phyloP scores from a whole-genome alignment of 768 basidiomycete species.

The Chalciporus piperatus region DNA sequence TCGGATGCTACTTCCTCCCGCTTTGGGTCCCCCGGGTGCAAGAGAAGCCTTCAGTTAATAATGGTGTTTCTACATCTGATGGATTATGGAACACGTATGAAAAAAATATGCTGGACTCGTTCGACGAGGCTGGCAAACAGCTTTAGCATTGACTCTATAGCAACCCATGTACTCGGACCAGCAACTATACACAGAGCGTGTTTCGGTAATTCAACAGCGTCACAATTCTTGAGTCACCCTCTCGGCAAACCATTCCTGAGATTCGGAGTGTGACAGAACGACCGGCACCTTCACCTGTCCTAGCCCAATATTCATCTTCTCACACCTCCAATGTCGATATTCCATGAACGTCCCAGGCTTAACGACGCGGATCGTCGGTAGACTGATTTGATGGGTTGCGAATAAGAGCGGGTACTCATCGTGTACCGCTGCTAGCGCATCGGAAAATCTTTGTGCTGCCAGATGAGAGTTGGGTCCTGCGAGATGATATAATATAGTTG shows the following conservation, averaged over 20 bases:
- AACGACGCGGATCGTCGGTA: constrained; percentile 12
- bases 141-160: too few species aligned
- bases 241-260: constrained; percentile 7
- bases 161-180: too few species aligned
- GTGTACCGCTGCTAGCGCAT: constrained; percentile 3
- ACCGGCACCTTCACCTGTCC: constrained; percentile 17
- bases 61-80: too few species aligned
- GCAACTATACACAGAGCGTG: too few species aligned
- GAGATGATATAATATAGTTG: too few species aligned
- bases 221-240: constrained; percentile 9
- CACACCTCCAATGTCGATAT: constrained; percentile 7
- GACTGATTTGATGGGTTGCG: neutral
- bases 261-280: constrained; percentile 2
- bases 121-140: too few species aligned
- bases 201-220: neutral
- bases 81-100: too few species aligned
- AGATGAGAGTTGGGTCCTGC: neutral
- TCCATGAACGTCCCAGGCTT: constrained; percentile 12
- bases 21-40: too few species aligned
- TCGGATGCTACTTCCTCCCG: too few species aligned
- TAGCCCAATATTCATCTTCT: constrained; percentile 5
- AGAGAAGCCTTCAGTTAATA: too few species aligned
- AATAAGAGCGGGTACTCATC: neutral
- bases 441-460: constrained; percentile 3
- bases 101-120: too few species aligned